Conservation (phyloP, 768 basidiomycete species). For the Collybia sordida region DNA sequence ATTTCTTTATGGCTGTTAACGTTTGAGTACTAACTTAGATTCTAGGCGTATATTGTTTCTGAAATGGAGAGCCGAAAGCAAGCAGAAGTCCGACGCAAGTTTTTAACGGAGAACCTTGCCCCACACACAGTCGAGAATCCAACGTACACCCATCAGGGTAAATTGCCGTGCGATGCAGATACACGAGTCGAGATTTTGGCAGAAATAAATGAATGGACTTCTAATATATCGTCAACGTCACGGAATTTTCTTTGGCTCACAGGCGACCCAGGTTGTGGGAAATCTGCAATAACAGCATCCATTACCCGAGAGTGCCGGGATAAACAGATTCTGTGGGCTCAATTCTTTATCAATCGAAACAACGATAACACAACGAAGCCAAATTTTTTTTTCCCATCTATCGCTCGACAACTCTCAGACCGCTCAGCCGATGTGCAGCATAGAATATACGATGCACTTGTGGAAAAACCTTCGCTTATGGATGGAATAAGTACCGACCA, state of each 20-base stretch:
- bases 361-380: slow-evolving; percentile 11
- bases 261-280: slow-evolving; percentile 16
- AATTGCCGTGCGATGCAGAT: slow-evolving; percentile 10
- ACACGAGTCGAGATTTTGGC: not conserved
- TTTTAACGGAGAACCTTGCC: slow-evolving; percentile 1
- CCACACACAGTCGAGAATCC: slow-evolving; percentile 8
- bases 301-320: slow-evolving; percentile 10
- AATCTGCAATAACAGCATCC: slow-evolving; percentile 15
- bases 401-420: slow-evolving; percentile 13
- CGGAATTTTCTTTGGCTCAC: slow-evolving; percentile 17
- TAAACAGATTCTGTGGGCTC: slow-evolving; percentile 8
- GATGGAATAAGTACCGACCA: slow-evolving; percentile 10
- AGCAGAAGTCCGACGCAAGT: slow-evolving; percentile 7
- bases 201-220: not conserved
- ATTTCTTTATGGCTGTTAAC: not conserved
- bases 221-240: not conserved
- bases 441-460: slow-evolving; percentile 5
- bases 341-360: slow-evolving; percentile 17
- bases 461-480: slow-evolving; percentile 2
- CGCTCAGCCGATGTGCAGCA: not conserved
- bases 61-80: not conserved
- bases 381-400: slow-evolving; percentile 14
- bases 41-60: not conserved
- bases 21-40: not conserved
- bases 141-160: slow-evolving; percentile 12